A percentile compares a stretch with the other conserved stretches of the same genome.
Conservation (phyloP, 1,284 basidiomycete species). For the Pseudozyma tsukubaensis region DNA sequence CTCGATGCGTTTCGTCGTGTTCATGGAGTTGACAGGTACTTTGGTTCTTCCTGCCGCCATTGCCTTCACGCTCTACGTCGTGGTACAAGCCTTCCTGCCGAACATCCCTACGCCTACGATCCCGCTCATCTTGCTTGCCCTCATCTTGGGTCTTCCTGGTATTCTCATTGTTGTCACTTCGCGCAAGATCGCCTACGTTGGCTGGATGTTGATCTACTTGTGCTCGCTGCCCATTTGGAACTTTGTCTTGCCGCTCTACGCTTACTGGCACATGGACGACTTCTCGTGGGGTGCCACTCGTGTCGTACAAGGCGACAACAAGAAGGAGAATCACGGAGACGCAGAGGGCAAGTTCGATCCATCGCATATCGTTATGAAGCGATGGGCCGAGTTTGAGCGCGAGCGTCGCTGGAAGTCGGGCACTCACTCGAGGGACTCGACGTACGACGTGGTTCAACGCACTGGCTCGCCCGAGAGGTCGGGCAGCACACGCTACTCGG, state of each 20-base stretch:
- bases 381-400: slow-evolving; percentile 97
- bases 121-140: slow-evolving; percentile 67
- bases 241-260: slow-evolving; percentile 68
- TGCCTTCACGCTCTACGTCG: slow-evolving; percentile 70
- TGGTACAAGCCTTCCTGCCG: slow-evolving; percentile 64
- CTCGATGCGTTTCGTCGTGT: slow-evolving; percentile 70
- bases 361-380: slow-evolving; percentile 96
- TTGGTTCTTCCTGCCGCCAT: slow-evolving; percentile 71
- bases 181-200: slow-evolving; percentile 69
- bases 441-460: slow-evolving; percentile 72
- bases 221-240: slow-evolving; percentile 71
- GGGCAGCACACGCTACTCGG: slow-evolving; percentile 58
- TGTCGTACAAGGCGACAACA: slow-evolving; percentile 67
- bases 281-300: slow-evolving; percentile 70
- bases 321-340: slow-evolving; percentile 63
- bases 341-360: slow-evolving; percentile 90
- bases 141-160: slow-evolving; percentile 71
- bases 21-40: slow-evolving; percentile 71
- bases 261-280: slow-evolving; percentile 70
- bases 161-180: slow-evolving; percentile 71
- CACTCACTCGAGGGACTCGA: slow-evolving; percentile 82
- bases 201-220: slow-evolving; percentile 71
- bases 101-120: slow-evolving; percentile 55
- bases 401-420: slow-evolving; percentile 93
- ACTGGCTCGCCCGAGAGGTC: slow-evolving; percentile 59